These are phyloP conservation scores for Sclerotinia trifoliorum DNA, from an alignment of 2,329 filamentous ascomycete genomes.

Conservation along the genomic window DNA sequence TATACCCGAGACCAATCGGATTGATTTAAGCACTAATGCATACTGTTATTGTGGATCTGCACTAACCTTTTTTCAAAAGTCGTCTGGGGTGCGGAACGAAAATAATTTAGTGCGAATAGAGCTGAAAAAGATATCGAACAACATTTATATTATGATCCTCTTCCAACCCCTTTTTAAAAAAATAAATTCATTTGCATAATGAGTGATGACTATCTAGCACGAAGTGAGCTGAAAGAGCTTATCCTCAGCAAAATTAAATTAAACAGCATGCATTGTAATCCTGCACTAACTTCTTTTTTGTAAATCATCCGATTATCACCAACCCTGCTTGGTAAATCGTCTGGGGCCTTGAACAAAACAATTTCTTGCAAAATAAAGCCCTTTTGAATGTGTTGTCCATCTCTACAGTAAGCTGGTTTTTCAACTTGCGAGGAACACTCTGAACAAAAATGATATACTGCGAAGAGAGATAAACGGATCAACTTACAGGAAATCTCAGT, in stretches of 20 bases:
- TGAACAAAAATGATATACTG: neutral
- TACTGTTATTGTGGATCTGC: neutral
- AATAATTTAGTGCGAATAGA: neutral
- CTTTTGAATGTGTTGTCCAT: too few relatives aligned
- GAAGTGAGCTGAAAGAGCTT: too few relatives aligned
- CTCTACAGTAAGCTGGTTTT: too few relatives aligned
- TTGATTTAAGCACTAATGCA: neutral
- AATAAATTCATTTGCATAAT: too few relatives aligned
- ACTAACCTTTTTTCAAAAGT: neutral
- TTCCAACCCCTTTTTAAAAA: neutral
- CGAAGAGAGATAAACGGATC: neutral
- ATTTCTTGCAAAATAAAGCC: too few relatives aligned
- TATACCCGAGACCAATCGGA: neutral
- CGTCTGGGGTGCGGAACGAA: neutral
- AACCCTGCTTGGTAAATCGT: neutral
- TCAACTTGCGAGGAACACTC: too few relatives aligned
- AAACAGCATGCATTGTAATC: neutral
- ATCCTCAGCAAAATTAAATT: too few relatives aligned
- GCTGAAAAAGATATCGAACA: neutral
- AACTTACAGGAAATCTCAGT: neutral
- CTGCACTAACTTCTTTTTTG: neutral
- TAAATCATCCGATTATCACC: neutral
- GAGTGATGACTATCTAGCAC: too few relatives aligned
- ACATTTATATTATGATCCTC: neutral
- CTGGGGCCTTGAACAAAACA: neutral